These are phyloP conservation scores for Microcos paniculata DNA, from an alignment of 345 rosid genomes.

Conservation along the genomic window DNA sequence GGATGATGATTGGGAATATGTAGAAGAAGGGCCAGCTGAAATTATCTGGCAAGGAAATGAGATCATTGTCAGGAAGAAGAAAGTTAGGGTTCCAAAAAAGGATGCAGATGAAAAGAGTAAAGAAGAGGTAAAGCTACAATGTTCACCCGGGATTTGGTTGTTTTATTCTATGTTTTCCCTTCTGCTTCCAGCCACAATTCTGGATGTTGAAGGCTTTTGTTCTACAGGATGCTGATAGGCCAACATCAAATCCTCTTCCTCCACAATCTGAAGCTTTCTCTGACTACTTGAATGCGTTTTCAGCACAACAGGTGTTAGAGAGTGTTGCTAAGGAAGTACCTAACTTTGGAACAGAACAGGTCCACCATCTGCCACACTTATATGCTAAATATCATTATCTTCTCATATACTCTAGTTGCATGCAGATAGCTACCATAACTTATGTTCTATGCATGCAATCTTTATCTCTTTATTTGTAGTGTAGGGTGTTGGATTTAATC, in stretches of 20 bases:
- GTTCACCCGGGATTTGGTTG: neutral
- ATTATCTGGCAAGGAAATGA: constrained; percentile 92
- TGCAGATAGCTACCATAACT: neutral
- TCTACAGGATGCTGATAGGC: constrained; percentile 67
- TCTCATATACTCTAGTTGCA: neutral
- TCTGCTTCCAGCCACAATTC: neutral
- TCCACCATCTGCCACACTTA: constrained; percentile 8
- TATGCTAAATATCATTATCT: neutral
- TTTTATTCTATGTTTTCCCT: neutral
- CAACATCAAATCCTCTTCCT: constrained; percentile 92
- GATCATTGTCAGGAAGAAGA: constrained; percentile 75
- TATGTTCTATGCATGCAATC: neutral
- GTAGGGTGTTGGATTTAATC: neutral
- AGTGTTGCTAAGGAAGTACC: constrained; percentile 86
- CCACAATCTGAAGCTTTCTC: constrained; percentile 65
- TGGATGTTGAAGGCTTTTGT: constrained; percentile 10
- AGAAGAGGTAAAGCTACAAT: constrained; percentile 46
- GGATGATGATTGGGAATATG: constrained; percentile 76
- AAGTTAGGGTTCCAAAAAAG: constrained; percentile 72
- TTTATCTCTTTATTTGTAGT: neutral
- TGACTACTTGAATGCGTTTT: constrained; percentile 45
- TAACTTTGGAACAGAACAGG: constrained; percentile 96
- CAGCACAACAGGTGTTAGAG: constrained; percentile 69
- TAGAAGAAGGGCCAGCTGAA: constrained; percentile 88
- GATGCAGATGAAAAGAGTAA: constrained; percentile 21